phyloP scores from a whole-genome alignment of 2,329 filamentous ascomycete genomes.

The Colletotrichum tropicicola region DNA sequence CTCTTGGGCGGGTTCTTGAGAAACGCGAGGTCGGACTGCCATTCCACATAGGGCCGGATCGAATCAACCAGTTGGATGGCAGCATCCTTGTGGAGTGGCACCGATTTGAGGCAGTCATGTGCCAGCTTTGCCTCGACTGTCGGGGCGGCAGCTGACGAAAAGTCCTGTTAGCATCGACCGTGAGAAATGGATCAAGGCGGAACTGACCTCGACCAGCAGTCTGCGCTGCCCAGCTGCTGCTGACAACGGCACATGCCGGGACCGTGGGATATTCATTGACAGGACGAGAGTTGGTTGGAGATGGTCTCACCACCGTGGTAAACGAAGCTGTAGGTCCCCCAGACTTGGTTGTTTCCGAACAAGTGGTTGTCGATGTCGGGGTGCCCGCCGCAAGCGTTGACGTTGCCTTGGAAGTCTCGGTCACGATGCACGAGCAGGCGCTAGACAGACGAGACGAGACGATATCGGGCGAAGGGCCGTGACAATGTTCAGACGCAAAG shows the following conservation, averaged over 20 bases:
- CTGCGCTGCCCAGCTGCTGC: not conserved
- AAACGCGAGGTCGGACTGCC: slow-evolving; percentile 56
- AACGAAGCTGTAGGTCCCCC: not conserved
- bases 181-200: not conserved
- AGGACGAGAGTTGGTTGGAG: not conserved
- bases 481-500: slow-evolving; percentile 1
- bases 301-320: not conserved
- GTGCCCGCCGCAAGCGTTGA: not conserved
- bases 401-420: not conserved
- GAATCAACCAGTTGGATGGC: slow-evolving; percentile 45
- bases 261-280: not conserved
- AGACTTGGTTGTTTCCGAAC: not conserved
- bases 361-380: not conserved
- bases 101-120: slow-evolving; percentile 45
- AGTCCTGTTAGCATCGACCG: not conserved
- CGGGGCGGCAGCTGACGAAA: slow-evolving; percentile 28
- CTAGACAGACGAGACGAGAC: slow-evolving; percentile 1
- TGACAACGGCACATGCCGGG: not conserved
- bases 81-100: slow-evolving; percentile 44
- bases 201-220: not conserved
- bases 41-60: slow-evolving; percentile 51
- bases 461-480: not conserved
- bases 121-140: slow-evolving; percentile 45
- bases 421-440: not conserved
- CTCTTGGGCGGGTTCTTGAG: slow-evolving; percentile 59